Percentiles rank a stretch among this genome's conserved stretches.
Conservation (phyloP, 2,329 filamentous ascomycete species). For the Dactylellina cionopaga region DNA sequence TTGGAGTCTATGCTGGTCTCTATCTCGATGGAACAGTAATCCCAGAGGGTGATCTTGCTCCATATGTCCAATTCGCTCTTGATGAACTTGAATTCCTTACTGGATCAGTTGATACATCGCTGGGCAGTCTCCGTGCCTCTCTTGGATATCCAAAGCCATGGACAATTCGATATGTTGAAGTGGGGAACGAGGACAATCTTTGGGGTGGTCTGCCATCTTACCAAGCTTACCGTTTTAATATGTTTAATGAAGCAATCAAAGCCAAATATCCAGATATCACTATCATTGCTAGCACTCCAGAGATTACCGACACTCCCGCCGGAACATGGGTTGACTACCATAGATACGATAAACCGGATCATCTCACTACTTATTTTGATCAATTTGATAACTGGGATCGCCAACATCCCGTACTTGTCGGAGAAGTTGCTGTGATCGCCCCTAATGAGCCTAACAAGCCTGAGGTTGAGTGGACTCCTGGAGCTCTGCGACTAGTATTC, state of each 20-base stretch:
- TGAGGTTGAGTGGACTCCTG: constrained; percentile 62
- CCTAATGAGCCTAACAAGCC: constrained; percentile 62
- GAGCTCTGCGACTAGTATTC: constrained; percentile 63
- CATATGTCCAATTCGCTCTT: constrained; percentile 70
- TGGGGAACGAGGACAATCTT: constrained; percentile 76
- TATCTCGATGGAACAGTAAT: constrained; percentile 67
- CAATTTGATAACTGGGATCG: constrained; percentile 66
- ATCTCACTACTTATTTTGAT: constrained; percentile 65
- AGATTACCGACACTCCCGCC: constrained; percentile 57
- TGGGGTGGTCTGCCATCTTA: constrained; percentile 64
- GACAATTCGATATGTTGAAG: constrained; percentile 70
- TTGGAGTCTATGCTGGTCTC: constrained; percentile 70
- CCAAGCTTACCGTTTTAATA: constrained; percentile 66
- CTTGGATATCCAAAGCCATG: constrained; percentile 72
- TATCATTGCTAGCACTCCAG: constrained; percentile 65
- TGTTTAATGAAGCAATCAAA: constrained; percentile 68
- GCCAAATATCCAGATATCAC: constrained; percentile 66
- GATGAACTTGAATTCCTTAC: constrained; percentile 73
- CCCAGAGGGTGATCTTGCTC: constrained; percentile 66
- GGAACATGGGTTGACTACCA: constrained; percentile 66
- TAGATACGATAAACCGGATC: constrained; percentile 66
- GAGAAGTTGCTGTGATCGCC: constrained; percentile 67
- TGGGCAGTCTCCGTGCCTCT: constrained; percentile 69
- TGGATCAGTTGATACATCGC: constrained; percentile 67
- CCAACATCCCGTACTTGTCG: constrained; percentile 60